Conservation (phyloP, 208 protist genomes). For the Leishmania mexicana region DNA sequence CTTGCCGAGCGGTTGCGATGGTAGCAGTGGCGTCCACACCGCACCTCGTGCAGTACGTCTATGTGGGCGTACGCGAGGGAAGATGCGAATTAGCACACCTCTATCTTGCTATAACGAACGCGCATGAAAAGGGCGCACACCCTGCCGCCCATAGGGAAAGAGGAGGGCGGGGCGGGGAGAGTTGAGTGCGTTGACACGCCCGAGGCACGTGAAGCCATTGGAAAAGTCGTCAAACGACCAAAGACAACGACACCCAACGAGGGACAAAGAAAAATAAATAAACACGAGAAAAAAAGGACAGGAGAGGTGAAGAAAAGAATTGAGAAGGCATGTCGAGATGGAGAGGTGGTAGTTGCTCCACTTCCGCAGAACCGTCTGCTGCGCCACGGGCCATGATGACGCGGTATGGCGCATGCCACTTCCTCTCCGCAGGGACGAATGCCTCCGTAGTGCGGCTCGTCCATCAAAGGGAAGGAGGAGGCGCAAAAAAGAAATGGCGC, state of each 20-base stretch:
- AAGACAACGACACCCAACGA: not conserved
- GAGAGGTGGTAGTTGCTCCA: not conserved
- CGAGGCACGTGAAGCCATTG: not conserved
- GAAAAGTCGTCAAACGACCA: not conserved
- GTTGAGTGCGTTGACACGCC: not conserved
- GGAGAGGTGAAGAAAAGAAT: not conserved
- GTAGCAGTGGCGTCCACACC: not conserved
- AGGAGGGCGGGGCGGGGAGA: not conserved
- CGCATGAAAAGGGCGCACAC: not conserved
- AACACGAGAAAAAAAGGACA: not conserved
- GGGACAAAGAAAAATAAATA: not conserved
- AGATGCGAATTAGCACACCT: not conserved
- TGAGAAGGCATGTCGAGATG: not conserved
- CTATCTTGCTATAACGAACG: not conserved
- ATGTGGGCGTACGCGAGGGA: not conserved
- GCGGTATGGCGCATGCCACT: not conserved
- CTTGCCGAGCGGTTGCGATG: not conserved
- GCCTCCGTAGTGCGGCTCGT: not conserved
- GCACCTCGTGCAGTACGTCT: not conserved
- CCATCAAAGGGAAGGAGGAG: not conserved
- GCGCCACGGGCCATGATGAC: not conserved
- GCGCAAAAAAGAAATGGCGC: not conserved
- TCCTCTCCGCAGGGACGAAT: not conserved
- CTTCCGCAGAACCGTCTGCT: not conserved
- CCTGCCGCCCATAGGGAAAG: not conserved